These are phyloP conservation scores for Mycena vitilis DNA, from an alignment of 768 basidiomycete genomes.

Conservation along the genomic window DNA sequence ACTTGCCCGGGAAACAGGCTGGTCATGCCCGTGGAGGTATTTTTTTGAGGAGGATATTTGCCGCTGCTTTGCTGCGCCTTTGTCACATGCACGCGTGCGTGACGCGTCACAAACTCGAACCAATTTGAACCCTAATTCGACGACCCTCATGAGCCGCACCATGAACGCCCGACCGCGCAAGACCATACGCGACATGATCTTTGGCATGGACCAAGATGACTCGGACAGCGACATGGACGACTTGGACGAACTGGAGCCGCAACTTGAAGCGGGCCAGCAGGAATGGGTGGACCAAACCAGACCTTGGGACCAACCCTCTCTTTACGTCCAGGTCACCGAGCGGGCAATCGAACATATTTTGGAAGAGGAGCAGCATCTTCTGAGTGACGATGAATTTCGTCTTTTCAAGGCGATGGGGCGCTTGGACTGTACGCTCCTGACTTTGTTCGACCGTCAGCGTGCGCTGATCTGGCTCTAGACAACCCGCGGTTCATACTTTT, in stretches of 20 bases:
- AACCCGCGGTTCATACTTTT: slow-evolving; percentile 59
- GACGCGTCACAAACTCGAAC: neutral
- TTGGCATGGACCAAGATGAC: slow-evolving; percentile 11
- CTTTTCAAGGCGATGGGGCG: neutral
- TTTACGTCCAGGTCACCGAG: slow-evolving; percentile 29
- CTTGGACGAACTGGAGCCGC: slow-evolving; percentile 10
- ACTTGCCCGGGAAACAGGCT: slow-evolving; percentile 59
- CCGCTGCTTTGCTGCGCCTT: slow-evolving; percentile 14
- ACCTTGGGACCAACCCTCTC: neutral
- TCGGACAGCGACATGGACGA: slow-evolving; percentile 21
- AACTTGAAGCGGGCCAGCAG: neutral
- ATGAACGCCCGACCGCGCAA: slow-evolving; percentile 20
- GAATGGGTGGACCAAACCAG: neutral
- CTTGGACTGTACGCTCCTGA: slow-evolving; percentile 16
- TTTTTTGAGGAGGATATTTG: slow-evolving; percentile 7
- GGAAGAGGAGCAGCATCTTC: slow-evolving; percentile 1
- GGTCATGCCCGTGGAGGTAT: slow-evolving; percentile 22
- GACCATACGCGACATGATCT: slow-evolving; percentile 23
- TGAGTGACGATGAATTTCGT: slow-evolving; percentile 24
- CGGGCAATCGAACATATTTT: slow-evolving; percentile 26
- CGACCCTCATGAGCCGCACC: neutral
- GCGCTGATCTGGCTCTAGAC: slow-evolving; percentile 41
- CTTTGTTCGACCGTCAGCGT: neutral
- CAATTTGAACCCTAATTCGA: neutral
- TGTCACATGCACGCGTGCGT: slow-evolving; percentile 20